A percentile compares a stretch with the other conserved stretches of the same genome.
These are phyloP conservation scores for Malus hybrid DNA, from an alignment of 331 rosid species.

Conservation along the genomic window DNA sequence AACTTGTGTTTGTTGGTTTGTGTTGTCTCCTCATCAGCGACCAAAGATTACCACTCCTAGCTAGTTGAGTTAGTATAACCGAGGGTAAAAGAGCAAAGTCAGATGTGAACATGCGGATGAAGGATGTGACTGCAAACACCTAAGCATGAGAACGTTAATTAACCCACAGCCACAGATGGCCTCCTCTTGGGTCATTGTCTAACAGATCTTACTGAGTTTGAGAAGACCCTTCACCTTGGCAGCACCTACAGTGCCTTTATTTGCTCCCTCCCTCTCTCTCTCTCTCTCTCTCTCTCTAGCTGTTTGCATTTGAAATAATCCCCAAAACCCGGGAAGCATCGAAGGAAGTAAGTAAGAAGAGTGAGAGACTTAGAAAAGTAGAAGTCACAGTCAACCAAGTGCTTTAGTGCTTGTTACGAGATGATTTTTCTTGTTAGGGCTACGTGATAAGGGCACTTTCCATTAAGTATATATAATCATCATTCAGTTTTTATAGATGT, in stretches of 20 bases:
- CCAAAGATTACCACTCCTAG: neutral
- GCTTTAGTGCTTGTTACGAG: constrained; percentile 3
- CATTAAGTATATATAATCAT: too few species aligned
- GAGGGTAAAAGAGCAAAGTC: neutral
- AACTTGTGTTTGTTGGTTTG: neutral
- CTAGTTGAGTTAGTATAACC: neutral
- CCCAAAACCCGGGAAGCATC: constrained; percentile 12
- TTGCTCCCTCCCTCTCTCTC: neutral
- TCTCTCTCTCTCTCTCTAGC: neutral
- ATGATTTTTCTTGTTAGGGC: too few species aligned
- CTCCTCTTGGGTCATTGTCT: constrained; percentile 19
- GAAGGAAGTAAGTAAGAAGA: neutral
- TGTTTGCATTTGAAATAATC: neutral
- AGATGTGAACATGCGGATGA: neutral
- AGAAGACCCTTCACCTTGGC: constrained; percentile 28
- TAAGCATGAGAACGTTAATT: neutral
- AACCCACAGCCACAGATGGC: too few species aligned
- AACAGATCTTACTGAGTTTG: constrained; percentile 26
- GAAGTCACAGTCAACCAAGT: constrained; percentile 8
- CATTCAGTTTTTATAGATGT: too few species aligned
- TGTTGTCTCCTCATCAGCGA: neutral
- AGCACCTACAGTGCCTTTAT: neutral
- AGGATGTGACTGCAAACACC: constrained; percentile 1
- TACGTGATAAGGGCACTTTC: too few species aligned
- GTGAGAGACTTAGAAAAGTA: neutral